Evolutionary conservation across 805 yeast species (phyloP), one percentile per base, ranked within the genome.

Genomic region (Starmerella floris): DNA sequence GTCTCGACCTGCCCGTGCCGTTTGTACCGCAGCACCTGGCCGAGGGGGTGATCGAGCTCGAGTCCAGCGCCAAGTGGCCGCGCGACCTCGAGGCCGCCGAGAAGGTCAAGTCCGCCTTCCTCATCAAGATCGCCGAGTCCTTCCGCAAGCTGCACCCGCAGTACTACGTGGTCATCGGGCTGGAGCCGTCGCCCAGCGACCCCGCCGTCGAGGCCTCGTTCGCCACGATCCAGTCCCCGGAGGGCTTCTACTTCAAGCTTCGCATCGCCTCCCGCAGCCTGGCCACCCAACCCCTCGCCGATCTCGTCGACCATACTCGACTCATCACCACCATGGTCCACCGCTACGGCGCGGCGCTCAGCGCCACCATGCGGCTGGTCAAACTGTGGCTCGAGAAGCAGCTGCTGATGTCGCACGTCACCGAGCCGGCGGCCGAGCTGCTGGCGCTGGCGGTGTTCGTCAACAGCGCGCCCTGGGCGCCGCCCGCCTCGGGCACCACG

Each of bases 31-130:
- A 42, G 19, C 39, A 35, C 15, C 75, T 83, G 67, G 83, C 80
- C 53, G 87, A 82, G 35, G 77, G 79, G 15, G 69, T 91, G 9
- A 58, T 91, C 30, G 94, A 87, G 61, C 83, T 91, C 60, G 98
- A 91, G 63, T 67, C 82, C 3, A 83, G 95, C 2, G 70, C 74
- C n/a, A 76, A 77, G 59, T 91, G 99, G 99, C 99, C 99, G 2
- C 94, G 83, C 60, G 95, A 91, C 58, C 59, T 84, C 5, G 63
- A 69, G 31, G 85, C 95, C 2, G 63, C 85, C 42, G 97, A 91
- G 59, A 78, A 80, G 55, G 80, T 94, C 15, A 91, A 91, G 57
- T 74, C 93, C 26, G 97, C 97, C 6, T 83, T 91, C 52, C 64
- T 88, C 53, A 59, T 91, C 41, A 80, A 80, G 52, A 73, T 87